Evolutionary conservation across 805 yeast genomes (phyloP).

Genomic region (Candida ovalis): DNA sequence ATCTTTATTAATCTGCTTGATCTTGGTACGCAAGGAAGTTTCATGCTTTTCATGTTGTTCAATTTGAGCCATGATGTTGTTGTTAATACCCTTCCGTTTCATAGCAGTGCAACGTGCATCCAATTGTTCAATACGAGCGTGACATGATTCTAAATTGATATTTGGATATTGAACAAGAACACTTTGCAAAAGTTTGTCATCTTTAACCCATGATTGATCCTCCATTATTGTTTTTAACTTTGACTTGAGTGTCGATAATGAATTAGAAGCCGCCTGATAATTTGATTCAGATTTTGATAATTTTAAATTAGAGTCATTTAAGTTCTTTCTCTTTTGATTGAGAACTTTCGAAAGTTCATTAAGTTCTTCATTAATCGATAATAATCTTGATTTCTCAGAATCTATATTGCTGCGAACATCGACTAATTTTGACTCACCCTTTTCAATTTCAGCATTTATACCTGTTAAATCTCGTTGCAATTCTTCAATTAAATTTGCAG

Average conservation of each 20-base stretch:
- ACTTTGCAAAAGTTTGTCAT: slow-evolving; percentile 51
- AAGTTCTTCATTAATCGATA: slow-evolving; percentile 76
- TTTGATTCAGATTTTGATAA: slow-evolving; percentile 54
- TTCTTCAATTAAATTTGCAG: slow-evolving; percentile 33
- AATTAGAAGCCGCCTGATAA: slow-evolving; percentile 34
- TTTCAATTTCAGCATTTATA: slow-evolving; percentile 26
- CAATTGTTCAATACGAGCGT: slow-evolving; percentile 52
- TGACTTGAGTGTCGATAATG: slow-evolving; percentile 25
- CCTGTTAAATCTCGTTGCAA: slow-evolving; percentile 26
- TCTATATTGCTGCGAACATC: slow-evolving; percentile 37
- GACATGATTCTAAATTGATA: slow-evolving; percentile 59
- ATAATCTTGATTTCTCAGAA: slow-evolving; percentile 52
- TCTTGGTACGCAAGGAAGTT: slow-evolving; percentile 68
- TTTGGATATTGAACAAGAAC: slow-evolving; percentile 61
- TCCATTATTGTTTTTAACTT: slow-evolving; percentile 44
- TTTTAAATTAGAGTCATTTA: slow-evolving; percentile 46
- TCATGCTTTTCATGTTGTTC: slow-evolving; percentile 91
- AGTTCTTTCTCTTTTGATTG: slow-evolving; percentile 39
- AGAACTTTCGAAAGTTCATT: slow-evolving; percentile 50
- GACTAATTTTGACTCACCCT: slow-evolving; percentile 25
- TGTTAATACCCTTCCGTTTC: slow-evolving; percentile 72
- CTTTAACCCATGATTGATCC: slow-evolving; percentile 71
- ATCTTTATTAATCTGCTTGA: slow-evolving; percentile 83
- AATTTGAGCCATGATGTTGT: slow-evolving; percentile 85
- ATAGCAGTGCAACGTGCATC: slow-evolving; percentile 59